These are phyloP conservation scores for Sisymbrium irio DNA, from an alignment of 345 rosid genomes.

Conservation along the genomic window DNA sequence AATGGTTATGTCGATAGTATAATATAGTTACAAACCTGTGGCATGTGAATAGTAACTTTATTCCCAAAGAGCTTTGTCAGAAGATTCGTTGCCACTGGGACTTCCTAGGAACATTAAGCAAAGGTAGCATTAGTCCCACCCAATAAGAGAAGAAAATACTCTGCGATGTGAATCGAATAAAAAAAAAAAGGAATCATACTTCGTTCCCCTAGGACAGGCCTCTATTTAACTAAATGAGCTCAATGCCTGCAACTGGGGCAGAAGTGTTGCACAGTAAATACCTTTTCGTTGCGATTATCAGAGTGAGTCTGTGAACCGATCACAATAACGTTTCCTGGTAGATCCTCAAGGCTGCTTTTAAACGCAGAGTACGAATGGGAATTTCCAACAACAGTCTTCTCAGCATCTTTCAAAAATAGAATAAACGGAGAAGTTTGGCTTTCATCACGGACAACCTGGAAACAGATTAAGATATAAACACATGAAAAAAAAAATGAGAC, in stretches of 20 bases:
- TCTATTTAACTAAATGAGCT: not conserved
- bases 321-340: conserved; percentile 76
- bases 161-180: conserved; percentile 48
- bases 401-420: conserved; percentile 87
- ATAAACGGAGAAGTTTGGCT: conserved; percentile 81
- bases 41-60: conserved; percentile 83
- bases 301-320: conserved; percentile 74
- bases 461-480: conserved; percentile 7
- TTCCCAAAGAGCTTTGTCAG: conserved; percentile 80
- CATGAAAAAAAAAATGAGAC: not conserved
- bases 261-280: conserved; percentile 30
- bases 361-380: conserved; percentile 58
- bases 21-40: conserved; percentile 59
- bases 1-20: not conserved
- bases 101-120: conserved; percentile 55
- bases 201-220: not conserved
- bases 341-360: conserved; percentile 61
- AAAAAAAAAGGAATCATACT: not conserved
- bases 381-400: conserved; percentile 76
- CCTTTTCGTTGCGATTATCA: conserved; percentile 82
- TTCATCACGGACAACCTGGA: conserved; percentile 61
- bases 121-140: conserved; percentile 1
- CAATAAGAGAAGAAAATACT: not conserved
- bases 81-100: conserved; percentile 64
- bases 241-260: not conserved